Conservation (phyloP, 2,329 filamentous ascomycete genomes). For the Endoconidiophora laricicola region DNA sequence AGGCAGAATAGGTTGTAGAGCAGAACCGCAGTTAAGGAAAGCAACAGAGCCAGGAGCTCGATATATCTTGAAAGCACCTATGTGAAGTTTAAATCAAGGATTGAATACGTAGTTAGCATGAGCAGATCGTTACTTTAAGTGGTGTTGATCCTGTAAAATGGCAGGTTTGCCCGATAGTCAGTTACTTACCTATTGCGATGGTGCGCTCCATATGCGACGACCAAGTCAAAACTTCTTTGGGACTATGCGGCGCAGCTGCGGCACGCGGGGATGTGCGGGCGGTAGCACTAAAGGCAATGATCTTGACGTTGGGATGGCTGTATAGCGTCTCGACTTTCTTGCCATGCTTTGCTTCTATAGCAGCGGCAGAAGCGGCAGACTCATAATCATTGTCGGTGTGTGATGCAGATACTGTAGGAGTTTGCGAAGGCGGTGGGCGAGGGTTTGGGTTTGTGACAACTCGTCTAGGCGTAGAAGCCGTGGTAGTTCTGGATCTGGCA, state of each 20-base stretch:
- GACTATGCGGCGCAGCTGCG: conserved; percentile 25
- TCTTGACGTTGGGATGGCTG: conserved; percentile 54
- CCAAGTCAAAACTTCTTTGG: conserved; percentile 49
- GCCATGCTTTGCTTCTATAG: conserved; percentile 5
- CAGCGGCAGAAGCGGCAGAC: not conserved
- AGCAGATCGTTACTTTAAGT: not conserved
- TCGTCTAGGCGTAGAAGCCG: conserved; percentile 7
- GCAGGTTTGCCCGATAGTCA: not conserved
- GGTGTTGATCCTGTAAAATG: not conserved
- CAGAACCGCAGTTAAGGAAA: conserved; percentile 71
- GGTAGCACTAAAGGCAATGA: conserved; percentile 37
- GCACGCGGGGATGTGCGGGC: conserved; percentile 17
- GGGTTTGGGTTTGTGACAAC: conserved; percentile 11
- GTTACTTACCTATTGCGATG: conserved; percentile 51
- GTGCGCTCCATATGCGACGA: conserved; percentile 62
- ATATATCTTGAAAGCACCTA: conserved; percentile 67
- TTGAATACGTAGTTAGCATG: not conserved
- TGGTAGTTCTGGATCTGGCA: conserved; percentile 3
- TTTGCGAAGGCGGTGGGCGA: conserved; percentile 1
- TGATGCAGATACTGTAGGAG: not conserved
- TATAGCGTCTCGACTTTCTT: conserved; percentile 51
- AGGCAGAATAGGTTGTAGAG: conserved; percentile 72
- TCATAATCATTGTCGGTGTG: not conserved
- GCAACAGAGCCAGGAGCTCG: conserved; percentile 72
- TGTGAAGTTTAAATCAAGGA: not conserved